phyloP scores from a whole-genome alignment of 140 eudicot genomes.

The Bidens hawaiensis region DNA sequence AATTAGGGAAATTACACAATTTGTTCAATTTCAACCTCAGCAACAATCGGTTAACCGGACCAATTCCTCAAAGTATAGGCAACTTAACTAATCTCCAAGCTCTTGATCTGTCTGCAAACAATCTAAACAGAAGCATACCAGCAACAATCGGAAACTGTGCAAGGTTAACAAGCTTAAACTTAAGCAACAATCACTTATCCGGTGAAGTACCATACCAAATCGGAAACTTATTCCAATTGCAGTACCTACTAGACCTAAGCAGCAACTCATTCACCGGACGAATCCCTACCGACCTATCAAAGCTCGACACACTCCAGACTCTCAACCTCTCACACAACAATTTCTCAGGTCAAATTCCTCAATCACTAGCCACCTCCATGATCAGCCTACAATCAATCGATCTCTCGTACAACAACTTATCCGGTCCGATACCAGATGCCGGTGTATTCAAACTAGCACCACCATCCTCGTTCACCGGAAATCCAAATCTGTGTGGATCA shows the following conservation, averaged over 20 bases:
- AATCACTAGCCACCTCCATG: slow-evolving; percentile 48
- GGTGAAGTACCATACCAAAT: slow-evolving; percentile 66
- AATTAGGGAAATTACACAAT: slow-evolving; percentile 42
- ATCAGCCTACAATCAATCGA: slow-evolving; percentile 52
- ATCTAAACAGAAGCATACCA: slow-evolving; percentile 56
- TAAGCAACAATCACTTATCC: slow-evolving; percentile 56
- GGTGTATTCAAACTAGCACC: slow-evolving; percentile 42
- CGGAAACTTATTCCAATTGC: slow-evolving; percentile 53
- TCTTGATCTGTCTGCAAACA: slow-evolving; percentile 74
- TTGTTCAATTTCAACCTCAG: slow-evolving; percentile 54
- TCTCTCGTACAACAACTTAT: slow-evolving; percentile 69
- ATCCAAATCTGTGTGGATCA: slow-evolving; percentile 71
- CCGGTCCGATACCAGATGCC: slow-evolving; percentile 60
- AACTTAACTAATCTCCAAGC: slow-evolving; percentile 39
- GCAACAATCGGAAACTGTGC: slow-evolving; percentile 47
- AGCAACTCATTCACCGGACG: slow-evolving; percentile 63
- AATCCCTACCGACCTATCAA: slow-evolving; percentile 55
- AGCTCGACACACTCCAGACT: slow-evolving; percentile 40
- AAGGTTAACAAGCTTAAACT: slow-evolving; percentile 43
- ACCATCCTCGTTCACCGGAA: slow-evolving; percentile 39
- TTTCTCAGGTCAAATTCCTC: slow-evolving; percentile 65
- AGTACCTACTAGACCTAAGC: slow-evolving; percentile 62
- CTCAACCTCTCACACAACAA: slow-evolving; percentile 74
- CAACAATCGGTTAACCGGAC: slow-evolving; percentile 57
- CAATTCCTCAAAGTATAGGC: slow-evolving; percentile 52